Base-by-base conservation (phyloP, 164 flowering plant species). In the Magnolia officinalis region DNA sequence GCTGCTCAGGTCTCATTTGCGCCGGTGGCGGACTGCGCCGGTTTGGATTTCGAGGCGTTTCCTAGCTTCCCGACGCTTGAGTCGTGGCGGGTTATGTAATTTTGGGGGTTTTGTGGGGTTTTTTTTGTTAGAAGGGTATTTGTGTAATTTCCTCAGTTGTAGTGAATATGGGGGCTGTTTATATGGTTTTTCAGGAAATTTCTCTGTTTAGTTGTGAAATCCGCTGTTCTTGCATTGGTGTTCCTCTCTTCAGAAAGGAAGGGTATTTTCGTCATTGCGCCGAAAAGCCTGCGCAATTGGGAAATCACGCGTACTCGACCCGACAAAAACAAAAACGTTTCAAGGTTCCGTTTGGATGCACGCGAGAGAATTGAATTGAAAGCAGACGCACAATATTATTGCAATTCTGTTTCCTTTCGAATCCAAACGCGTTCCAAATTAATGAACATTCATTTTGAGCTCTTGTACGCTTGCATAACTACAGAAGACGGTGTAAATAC, bases 11-110 rank as follows among this genome's bases (percentile, higher is more conserved):
- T 29, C 80, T 1, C 78, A 37, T 21, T 75, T 8, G 75, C 70
- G 76, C 76, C 24, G 78, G 75, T 67, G 76, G 75, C 24, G 78
- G 77, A 75, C 16, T 63, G 78, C 52, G 2, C 82, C 20, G 87
- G 80, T 9, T 63, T 80, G 18, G 89, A 80, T 51, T 88, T 86
- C 29, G 91, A 82, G 45, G 29, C 83, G 6, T 84, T 87, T 26
- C 76, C 85, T 67, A 79, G 84, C 82, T 94, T 91, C 79, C 98
- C 98, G 14, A 94, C 98, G 37, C 81, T 94, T 6, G 98, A 94
- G 80, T 94, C 98, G n/a, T 91, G 94, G 92, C 82, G 86, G 74
- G 93, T 84, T 63, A 82, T 87, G 88, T 87, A 72, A 75, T 50
- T 37, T 20, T 23, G 24, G 4, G n/a, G 64, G 51, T 20, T 67